These are phyloP conservation scores for Saccharata proteae DNA, from an alignment of 2,329 filamentous ascomycete genomes.

Conservation along the genomic window DNA sequence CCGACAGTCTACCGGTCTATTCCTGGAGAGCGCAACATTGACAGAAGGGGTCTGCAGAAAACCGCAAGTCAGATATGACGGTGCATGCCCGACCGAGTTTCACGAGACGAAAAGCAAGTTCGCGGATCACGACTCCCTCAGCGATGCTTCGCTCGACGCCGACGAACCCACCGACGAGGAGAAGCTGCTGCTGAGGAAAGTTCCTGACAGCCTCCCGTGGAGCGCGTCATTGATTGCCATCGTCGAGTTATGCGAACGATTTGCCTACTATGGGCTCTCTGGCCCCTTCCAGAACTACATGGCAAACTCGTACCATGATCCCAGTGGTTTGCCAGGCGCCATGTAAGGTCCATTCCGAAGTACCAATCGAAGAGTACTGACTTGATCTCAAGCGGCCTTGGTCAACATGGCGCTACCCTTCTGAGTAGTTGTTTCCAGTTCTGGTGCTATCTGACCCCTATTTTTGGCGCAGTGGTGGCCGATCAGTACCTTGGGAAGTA, in stretches of 20 bases:
- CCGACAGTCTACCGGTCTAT: too few species aligned
- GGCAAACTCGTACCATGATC: constrained; percentile 27
- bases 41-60: not conserved
- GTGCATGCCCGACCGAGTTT: constrained; percentile 1
- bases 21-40: too few species aligned
- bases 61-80: too few species aligned
- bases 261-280: constrained; percentile 35
- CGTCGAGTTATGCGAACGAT: constrained; percentile 38
- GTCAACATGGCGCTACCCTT: constrained; percentile 31
- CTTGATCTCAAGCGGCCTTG: constrained; percentile 19
- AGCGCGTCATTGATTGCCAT: constrained; percentile 37
- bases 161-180: constrained; percentile 32
- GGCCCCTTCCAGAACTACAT: constrained; percentile 41
- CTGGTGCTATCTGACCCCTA: constrained; percentile 37
- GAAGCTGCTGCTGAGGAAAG: constrained; percentile 28
- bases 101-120: constrained; percentile 2
- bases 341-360: constrained; percentile 10
- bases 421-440: constrained; percentile 37
- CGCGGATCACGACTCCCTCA: constrained; percentile 2
- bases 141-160: constrained; percentile 5
- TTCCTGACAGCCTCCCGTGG: constrained; percentile 35
- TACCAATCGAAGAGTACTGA: constrained; percentile 2
- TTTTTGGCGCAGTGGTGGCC: constrained; percentile 41
- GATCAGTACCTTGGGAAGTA: constrained; percentile 60
- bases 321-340: constrained; percentile 29